Evolutionary conservation across 495 filamentous ascomycete species (phyloP).

Genomic region (Amorphotheca resinae): DNA sequence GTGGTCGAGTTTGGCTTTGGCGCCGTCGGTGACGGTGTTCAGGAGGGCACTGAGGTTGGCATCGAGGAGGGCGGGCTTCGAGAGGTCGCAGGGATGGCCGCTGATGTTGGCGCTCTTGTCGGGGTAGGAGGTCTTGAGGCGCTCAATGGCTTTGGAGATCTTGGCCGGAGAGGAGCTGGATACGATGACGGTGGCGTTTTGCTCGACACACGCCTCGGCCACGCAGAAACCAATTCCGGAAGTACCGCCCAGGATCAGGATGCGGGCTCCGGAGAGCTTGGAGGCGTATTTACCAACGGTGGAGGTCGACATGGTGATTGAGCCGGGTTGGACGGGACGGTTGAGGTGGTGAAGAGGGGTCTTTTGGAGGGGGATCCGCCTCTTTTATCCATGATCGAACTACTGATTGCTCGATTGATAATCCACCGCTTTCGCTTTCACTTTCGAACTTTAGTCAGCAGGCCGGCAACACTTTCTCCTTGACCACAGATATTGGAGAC

Average conservation of each 20-base stretch:
- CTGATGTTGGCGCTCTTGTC: slow-evolving; percentile 18
- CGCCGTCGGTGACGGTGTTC: slow-evolving; percentile 15
- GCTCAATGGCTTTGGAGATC: slow-evolving; percentile 27
- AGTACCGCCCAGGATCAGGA: slow-evolving; percentile 9
- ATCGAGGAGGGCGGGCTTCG: slow-evolving; percentile 26
- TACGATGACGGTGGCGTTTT: slow-evolving; percentile 38
- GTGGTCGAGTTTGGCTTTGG: slow-evolving; percentile 34
- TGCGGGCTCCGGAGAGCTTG: background rate
- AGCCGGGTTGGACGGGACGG: background rate
- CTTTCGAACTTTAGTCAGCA: too few species aligned
- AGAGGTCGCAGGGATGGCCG: slow-evolving; percentile 37
- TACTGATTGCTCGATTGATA: too few species aligned
- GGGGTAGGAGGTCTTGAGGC: slow-evolving; percentile 26
- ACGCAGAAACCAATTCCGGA: slow-evolving; percentile 42
- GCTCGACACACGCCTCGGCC: slow-evolving; percentile 33
- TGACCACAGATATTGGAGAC: too few species aligned
- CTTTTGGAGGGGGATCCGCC: too few species aligned
- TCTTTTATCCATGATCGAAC: too few species aligned
- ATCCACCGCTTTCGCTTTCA: too few species aligned
- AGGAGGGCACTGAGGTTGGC: slow-evolving; percentile 34
- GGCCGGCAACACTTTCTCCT: too few species aligned
- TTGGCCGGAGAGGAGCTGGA: slow-evolving; percentile 34
- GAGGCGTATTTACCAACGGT: background rate
- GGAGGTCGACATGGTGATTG: background rate
- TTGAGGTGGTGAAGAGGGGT: too few species aligned